Base-by-base conservation (phyloP, 495 filamentous ascomycete genomes). In the Poronia punctata region DNA sequence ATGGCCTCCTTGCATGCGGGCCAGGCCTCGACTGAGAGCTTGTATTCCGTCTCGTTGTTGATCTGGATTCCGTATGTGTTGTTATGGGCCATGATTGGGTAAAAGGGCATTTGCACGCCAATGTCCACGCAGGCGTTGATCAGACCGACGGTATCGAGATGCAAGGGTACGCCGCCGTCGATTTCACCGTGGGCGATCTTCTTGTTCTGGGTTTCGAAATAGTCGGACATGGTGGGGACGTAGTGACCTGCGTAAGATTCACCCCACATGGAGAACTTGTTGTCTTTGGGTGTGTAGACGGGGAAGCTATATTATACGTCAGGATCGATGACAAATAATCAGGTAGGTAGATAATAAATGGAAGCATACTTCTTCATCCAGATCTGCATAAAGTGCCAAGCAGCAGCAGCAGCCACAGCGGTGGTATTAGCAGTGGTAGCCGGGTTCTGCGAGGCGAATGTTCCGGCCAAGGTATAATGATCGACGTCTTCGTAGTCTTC, bases 51-150 rank as follows among this genome's bases (percentile, higher is more conserved):
- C 54, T 52, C 64, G 48, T 53, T 67, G 50, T 85, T 74, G 0
- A 76, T 61, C 37, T 77, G 50, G 17, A 88, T 73, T 4, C 76
- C 77, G 48, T 86, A 92, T 3, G 84, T 86, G 49, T 92, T 92
- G 57, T 78, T 74, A 37, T 73, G 71, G 4, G 82, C 82, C 45
- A 83, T 75, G 11, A 72, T 60, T 0, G 82, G 74, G 47, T 86
- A 89, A 30, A 65, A 74, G 2, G 76, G 73, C 10, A 64, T 67
- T 63, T 89, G 83, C 5, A 78, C 72, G 12, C 73, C 58, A 24
- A 76, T 68, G 50, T 86, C 82, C 35, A 88, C 70, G 42, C 84
- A 86, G 19, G 82, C 84, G 55, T 87, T 88, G 25, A 83, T 56
- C 16, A 79, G 70, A 0, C 72, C 65, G 0, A 79, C 57, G 15